These are phyloP conservation scores for Globisporangium radiosum DNA, from an alignment of 352 stramenopile genomes.

Conservation along the genomic window DNA sequence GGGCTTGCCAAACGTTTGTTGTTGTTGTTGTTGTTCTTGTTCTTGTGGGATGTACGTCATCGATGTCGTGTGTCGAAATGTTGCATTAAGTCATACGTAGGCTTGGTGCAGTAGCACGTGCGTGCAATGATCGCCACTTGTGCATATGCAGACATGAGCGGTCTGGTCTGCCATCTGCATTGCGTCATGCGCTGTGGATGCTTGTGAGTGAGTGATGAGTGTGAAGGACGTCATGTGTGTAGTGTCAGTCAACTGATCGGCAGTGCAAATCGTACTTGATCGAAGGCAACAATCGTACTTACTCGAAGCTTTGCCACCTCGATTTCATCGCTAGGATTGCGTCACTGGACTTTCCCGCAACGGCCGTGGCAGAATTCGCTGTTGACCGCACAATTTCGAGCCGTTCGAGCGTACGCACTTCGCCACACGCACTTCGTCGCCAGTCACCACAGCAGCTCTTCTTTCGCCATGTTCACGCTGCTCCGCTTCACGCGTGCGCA, in stretches of 20 bases:
- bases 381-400: not conserved
- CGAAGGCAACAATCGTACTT: not conserved
- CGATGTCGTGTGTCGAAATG: too few species aligned
- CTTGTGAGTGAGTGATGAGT: too few species aligned
- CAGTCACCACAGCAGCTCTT: not conserved
- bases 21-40: not conserved
- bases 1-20: not conserved
- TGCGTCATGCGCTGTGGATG: not conserved
- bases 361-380: not conserved
- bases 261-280: not conserved
- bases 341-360: not conserved
- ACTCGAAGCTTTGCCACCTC: not conserved
- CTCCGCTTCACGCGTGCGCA: slow-evolving; percentile 41
- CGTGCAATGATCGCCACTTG: too few species aligned
- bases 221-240: not conserved
- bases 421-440: not conserved
- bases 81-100: not conserved
- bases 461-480: slow-evolving; percentile 16
- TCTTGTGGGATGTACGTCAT: too few species aligned
- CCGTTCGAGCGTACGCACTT: not conserved
- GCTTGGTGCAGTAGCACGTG: too few species aligned
- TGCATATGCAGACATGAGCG: too few species aligned
- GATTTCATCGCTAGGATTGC: not conserved
- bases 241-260: not conserved
- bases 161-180: not conserved